Base-by-base conservation (phyloP, 495 filamentous ascomycete species). In the Xylaria palmicola region DNA sequence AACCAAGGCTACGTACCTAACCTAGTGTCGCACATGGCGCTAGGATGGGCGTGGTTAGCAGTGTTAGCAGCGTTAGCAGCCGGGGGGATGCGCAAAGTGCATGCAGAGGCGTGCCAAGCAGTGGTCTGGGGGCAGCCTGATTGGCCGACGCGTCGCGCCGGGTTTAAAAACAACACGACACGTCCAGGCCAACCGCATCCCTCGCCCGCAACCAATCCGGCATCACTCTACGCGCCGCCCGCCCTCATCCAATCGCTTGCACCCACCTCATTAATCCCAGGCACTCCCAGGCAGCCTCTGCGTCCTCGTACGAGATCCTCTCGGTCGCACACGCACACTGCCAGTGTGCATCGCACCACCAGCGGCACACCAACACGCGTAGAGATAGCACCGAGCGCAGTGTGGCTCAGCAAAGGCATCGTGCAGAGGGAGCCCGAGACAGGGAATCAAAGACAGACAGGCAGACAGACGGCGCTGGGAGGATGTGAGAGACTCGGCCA, bases 231-330 rank as follows among this genome's bases (percentile, higher is more conserved):
- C 67, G 57, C 60, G 63, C 64, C 60, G 51, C 59, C 30, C 54
- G 39, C 40, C 59, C 49, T 20, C 37, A 22, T 34, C 68, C 68
- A 71, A 71, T 71, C 68, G 64, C 52, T 56, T 64, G 5, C 41
- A 1, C 27, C 37, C 49, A 26, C 39, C 53, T 63, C 62, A 62
- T 65, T 59, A 69, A 67, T 69, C 48, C 59, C 63, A 69, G 60
- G 68, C 66, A 69, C 65, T 69, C 48, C 59, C 63, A 69, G 60
- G 68, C 66, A 58, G 44, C 47, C 56, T 60, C 39, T 62, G 64
- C 57, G 47, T 66, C 56, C 62, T 71, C 56, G 36, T 60, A 52
- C 58, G 44, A 54, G 50, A 41, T 37, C 50, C 30, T 36, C 12
- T 27, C 26, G 62, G 57, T 58, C 63, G 30, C 50, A 58, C 56